Conservation (phyloP, 495 filamentous ascomycete species). For the Neurospora sp. region DNA sequence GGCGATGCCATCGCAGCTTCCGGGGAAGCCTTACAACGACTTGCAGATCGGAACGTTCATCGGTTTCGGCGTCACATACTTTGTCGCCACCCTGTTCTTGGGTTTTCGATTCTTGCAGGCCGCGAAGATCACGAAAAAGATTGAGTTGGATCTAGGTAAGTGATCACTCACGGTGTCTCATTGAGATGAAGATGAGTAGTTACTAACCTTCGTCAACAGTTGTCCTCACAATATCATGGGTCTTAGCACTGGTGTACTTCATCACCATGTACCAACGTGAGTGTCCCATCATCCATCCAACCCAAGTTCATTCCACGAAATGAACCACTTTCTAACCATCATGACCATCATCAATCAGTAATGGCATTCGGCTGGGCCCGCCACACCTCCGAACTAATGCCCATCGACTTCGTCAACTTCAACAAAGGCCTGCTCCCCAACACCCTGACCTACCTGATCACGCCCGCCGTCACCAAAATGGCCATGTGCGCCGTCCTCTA, state of each 20-base stretch:
- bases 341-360: neutral
- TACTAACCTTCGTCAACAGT: neutral
- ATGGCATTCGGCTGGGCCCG: slow-evolving; percentile 9
- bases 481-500: slow-evolving; percentile 11
- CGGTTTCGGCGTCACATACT: slow-evolving; percentile 6
- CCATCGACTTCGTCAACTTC: slow-evolving; percentile 4
- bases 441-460: slow-evolving; percentile 12
- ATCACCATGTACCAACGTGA: slow-evolving; percentile 1
- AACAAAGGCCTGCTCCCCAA: slow-evolving; percentile 11
- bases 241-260: slow-evolving; percentile 2
- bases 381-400: slow-evolving; percentile 2
- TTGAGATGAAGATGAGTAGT: neutral
- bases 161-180: neutral
- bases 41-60: slow-evolving; percentile 3
- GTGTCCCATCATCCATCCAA: neutral
- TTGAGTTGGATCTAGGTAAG: slow-evolving; percentile 6
- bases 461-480: slow-evolving; percentile 14
- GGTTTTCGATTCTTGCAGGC: slow-evolving; percentile 6
- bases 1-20: neutral
- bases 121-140: slow-evolving; percentile 1
- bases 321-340: neutral
- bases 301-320: too few species aligned
- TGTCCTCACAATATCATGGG: slow-evolving; percentile 6
- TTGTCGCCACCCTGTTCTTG: slow-evolving; percentile 7
- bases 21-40: neutral